Base-by-base conservation (phyloP, 306 rosid genomes). In the Fagus sylvatica region DNA sequence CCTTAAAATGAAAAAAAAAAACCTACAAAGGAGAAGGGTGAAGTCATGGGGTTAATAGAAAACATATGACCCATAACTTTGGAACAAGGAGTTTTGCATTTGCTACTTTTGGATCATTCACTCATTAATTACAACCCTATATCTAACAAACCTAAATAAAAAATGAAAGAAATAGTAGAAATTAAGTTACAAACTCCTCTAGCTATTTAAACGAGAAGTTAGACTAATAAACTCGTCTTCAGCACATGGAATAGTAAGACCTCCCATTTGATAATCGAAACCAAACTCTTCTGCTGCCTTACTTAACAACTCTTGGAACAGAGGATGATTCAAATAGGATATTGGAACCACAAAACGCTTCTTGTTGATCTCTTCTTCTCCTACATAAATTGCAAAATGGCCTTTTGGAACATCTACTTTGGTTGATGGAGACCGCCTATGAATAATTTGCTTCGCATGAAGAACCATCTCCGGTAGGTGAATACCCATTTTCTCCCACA, bases 331-430 rank as follows among this genome's bases (percentile, higher is more conserved):
- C 87, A 85, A 83, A 75, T 80, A 83, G 10, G 77, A 80, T 33
- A 85, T 71, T 49, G 91, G 87, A 34, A 85, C 86, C 80, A 85
- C 89, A 49, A 85, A 88, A 33, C 89, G 42, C 72, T 69, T 76
- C 53, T 22, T 75, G 36, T 53, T 49, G 37, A 66, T 32, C 36
- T 71, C 76, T 6, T 78, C 71, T 43, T 81, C 83, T 5, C 85
- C 85, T 10, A 87, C 86, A 36, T 87, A 87, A 19, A 87, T 82
- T 1, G 82, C 84, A 22, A 87, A 87, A 82, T 87, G 90, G 5
- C 83, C 90, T 41, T 74, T 84, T 37, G 88, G 90, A 7, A 84
- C 85, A 71, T 76, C 72, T 15, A 49, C 2, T 0, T 19, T 19
- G 34, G 53, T 72, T 0, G 84, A 57, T 17, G 74, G 73, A 64